Evolutionary conservation across 352 stramenopile genomes (phyloP).

Genomic region (Globisporangium okanoganense): DNA sequence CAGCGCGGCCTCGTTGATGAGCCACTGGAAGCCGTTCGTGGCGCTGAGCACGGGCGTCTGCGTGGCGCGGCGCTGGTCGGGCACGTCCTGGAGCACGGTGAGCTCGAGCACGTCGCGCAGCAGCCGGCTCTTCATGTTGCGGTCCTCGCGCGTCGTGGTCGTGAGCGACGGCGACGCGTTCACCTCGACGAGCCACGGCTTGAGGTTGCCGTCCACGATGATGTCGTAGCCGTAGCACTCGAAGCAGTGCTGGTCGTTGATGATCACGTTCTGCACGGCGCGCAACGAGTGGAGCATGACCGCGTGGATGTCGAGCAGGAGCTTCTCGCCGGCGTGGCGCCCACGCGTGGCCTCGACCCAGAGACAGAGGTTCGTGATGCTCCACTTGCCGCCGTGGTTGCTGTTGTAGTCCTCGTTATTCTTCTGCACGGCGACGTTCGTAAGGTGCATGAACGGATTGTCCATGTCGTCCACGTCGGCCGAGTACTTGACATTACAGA

Average conservation of each 20-base stretch:
- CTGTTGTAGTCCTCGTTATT: constrained; percentile 90
- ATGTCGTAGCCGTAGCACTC: constrained; percentile 96
- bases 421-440: constrained; percentile 90
- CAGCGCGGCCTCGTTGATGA: constrained; percentile 60
- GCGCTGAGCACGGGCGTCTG: constrained; percentile 40
- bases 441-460: constrained; percentile 90
- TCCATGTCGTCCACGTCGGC: constrained; percentile 81
- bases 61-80: constrained; percentile 35
- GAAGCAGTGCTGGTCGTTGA: constrained; percentile 93
- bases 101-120: constrained; percentile 72
- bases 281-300: constrained; percentile 86
- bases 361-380: constrained; percentile 79
- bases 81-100: constrained; percentile 41
- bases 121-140: constrained; percentile 77
- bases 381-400: constrained; percentile 90
- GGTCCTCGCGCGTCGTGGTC: constrained; percentile 65
- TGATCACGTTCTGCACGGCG: constrained; percentile 91
- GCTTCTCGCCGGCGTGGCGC: constrained; percentile 44
- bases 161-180: constrained; percentile 74
- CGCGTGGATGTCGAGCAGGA: constrained; percentile 59
- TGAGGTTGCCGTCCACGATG: constrained; percentile 90
- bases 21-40: constrained; percentile 66
- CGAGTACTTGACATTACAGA: constrained; percentile 91
- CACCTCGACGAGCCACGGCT: constrained; percentile 92
- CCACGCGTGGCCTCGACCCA: constrained; percentile 79